Evolutionary conservation across 2,329 filamentous ascomycete genomes (phyloP), one percentile per base, ranked within the genome.

Genomic region (Clonostachys sp.): DNA sequence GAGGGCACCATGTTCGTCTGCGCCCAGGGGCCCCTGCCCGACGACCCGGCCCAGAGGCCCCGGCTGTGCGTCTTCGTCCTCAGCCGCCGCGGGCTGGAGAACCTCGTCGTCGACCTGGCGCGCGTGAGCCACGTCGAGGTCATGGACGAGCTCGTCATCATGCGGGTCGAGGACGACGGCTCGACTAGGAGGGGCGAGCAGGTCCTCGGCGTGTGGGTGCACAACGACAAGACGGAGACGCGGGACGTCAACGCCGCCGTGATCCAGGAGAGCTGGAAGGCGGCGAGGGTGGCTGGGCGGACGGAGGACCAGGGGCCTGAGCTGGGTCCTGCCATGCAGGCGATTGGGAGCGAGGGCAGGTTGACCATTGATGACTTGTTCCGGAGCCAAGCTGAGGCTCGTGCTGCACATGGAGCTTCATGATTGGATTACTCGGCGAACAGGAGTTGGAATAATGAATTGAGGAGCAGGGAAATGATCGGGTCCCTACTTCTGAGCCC

Each of bases 1-100:
- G 91, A 96, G 67, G 94, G 94, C 38, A 88, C 89, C 12, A 73
- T 97, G 53, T 99, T 97, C 64, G 81, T 97, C 46, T 95, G 89
- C 72, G 78, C 87, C 53, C 76, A 81, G 60, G 64, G 68, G 55
- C 75, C 68, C 52, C 51, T 72, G 57, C 56, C 62, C 4, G 61
- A 64, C 4, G 65, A 63, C 30, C 51, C 55, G 42, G 57, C 39
- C 17, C 60, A 70, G 44, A 55, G 57, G 10, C 63, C 71, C 35
- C 61, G 71, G 14, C 71, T 73, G 18, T 82, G 82, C 67, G 78
- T 89, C 14, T 87, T 91, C 57, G 74, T 92, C 7, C 73, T 92
- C 51, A 91, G 89, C 66, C 77, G 88, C 41, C 78, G 83, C 39
- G 82, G 83, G 0, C 68, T 90, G 45, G 78, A 86, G 45, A 91